Evolutionary conservation across 257 asterid genomes (phyloP).

Genomic region (Forsythia viridissima): DNA sequence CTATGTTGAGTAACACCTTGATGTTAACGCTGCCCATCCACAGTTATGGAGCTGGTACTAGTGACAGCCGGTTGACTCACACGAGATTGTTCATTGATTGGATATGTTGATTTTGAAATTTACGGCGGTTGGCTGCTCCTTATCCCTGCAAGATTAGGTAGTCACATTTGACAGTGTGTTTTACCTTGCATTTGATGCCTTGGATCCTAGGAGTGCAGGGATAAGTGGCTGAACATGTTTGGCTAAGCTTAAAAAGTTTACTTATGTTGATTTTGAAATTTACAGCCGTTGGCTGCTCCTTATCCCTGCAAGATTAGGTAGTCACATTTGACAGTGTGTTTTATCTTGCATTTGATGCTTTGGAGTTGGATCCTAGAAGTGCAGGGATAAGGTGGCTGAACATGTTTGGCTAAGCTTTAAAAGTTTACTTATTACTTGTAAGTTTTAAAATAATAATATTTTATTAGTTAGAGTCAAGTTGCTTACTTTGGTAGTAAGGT

Average conservation of each 20-base stretch:
- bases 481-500: no score
- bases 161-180: no score
- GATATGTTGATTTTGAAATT: slow-evolving; percentile 44
- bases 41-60: slow-evolving; percentile 73
- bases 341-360: slow-evolving; percentile 50
- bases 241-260: no score
- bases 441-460: background rate
- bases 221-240: no score
- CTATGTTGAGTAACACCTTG: slow-evolving; percentile 46
- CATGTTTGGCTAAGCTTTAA: background rate
- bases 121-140: slow-evolving; percentile 72
- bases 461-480: slow-evolving; percentile 2
- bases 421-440: background rate
- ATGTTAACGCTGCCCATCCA: slow-evolving; percentile 82
- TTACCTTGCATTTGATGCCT: no score
- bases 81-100: slow-evolving; percentile 48
- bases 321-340: slow-evolving; percentile 79
- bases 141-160: slow-evolving; percentile 80
- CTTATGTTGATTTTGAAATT: slow-evolving; percentile 41
- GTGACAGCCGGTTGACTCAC: slow-evolving; percentile 93
- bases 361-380: slow-evolving; percentile 63
- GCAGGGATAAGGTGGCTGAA: slow-evolving; percentile 97
- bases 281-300: slow-evolving; percentile 71
- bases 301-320: slow-evolving; percentile 99
- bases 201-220: no score